Evolutionary conservation across 1,284 basidiomycete species (phyloP), one percentile per base, ranked within the genome.

Genomic region (Testicularia cyperi): DNA sequence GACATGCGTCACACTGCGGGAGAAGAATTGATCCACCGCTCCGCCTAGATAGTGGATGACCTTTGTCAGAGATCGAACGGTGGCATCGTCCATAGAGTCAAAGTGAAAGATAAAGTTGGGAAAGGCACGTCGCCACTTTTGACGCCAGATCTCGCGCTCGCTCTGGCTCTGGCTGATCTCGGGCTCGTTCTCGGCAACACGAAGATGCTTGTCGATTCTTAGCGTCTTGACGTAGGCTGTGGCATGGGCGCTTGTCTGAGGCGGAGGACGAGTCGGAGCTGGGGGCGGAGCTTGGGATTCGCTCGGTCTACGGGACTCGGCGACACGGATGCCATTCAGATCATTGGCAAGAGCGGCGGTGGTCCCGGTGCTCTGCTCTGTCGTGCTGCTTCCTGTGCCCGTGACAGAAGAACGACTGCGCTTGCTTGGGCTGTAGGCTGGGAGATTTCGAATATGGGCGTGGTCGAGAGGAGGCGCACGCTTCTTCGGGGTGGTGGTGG

Each of bases 51-150:
- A 46, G 12, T 52, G 48, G 27, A 74, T 72, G 27, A 55, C 41
- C 5, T 24, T 23, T 29, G 48, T 60, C 19, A 68, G 45, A 26
- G 45, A 48, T 14, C 37, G 40, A 16, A 38, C 63, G 3, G 44
- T 65, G 24, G 39, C 28, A 13, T 53, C 49, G 25, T 74, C 72
- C 32, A 74, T 55, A 18, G 56, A 55, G 38, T 75, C 74, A 20
- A 75, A 66, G 34, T 75, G 70, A 26, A 75, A 74, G 44, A 65
- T 61, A 38, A 75, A 72, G 40, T 44, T 60, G 19, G 72, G 70
- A 24, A 75, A 75, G 8, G 65, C 72, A 3, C 56, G 55, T 14
- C 43, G 29, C 21, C 60, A 74, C 39, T 62, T 68, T 16, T 60
- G 52, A 15, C 68, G 49, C 72, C 65, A 68, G 22, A 58, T 65